Base-by-base conservation (phyloP, 257 asterid genomes). In the Nicotiana tabacum region DNA sequence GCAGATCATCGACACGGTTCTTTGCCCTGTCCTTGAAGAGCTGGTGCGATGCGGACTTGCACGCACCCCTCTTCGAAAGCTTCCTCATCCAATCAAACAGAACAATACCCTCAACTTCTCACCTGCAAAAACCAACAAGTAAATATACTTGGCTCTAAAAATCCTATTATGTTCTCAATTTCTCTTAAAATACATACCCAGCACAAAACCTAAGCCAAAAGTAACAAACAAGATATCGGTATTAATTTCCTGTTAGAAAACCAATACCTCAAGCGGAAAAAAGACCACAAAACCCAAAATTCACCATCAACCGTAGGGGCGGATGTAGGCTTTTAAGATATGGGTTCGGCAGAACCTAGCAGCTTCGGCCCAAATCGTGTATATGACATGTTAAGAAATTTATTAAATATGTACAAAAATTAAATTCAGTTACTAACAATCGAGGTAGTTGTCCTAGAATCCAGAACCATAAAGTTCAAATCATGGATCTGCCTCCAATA, bases 1-100 rank as follows among this genome's bases (percentile, higher is more conserved):
- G 97, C 67, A 96, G 94, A 93, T 96, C 99, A 90, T 93, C 99
- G 21, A 96, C 98, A 1, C 98, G 97, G 72, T 91, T 92, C 91
- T 94, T 96, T 1, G 97, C 99, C 80, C 93, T 91, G 86, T 94
- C 98, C 88, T 94, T 96, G 91, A 94, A 94, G 91, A 92, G 89
- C 86, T 93, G 96, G 88, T 96, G 98, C 74, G 97, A 91, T 83
- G 95, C 87, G 56, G 98, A 93, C 89, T 90, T 92, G 92, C 92
- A 91, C 27, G 93, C 96, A 77, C 92, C 93, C 17, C 91, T 92
- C 97, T 92, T 94, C 76, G 90, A 88, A 85, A 89, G 92, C 91
- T 93, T 94, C 81, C 92, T 92, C 99, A 96, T 96, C 89, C 57
- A 83, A 84, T 88, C 82, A 82, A 24, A 83, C 83, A 46, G 64